Percentiles rank a stretch among this genome's conserved stretches.
phyloP scores from a whole-genome alignment of 768 basidiomycete genomes.

The Boletus subparvulus region DNA sequence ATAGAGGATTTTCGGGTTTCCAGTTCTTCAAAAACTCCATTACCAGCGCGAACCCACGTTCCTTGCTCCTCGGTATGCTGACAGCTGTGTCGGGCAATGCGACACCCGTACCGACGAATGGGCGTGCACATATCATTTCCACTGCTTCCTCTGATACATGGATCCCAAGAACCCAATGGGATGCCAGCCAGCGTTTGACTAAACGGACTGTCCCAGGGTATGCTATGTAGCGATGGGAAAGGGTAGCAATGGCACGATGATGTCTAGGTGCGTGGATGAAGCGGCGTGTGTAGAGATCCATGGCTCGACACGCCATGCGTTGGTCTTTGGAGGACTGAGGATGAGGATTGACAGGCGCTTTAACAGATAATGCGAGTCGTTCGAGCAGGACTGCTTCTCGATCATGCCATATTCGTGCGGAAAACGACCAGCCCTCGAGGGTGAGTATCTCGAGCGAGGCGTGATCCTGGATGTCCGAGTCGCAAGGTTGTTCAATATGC shows the following conservation, averaged over 20 bases:
- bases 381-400: constrained; percentile 80
- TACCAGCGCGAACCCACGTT: constrained; percentile 74
- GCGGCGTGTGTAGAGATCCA: constrained; percentile 59
- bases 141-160: constrained; percentile 77
- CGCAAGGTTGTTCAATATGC: constrained; percentile 51
- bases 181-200: constrained; percentile 88
- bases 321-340: constrained; percentile 39
- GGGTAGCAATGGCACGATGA: constrained; percentile 75
- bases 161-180: constrained; percentile 80
- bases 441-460: constrained; percentile 75
- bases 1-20: constrained; percentile 76
- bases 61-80: constrained; percentile 69
- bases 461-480: constrained; percentile 64
- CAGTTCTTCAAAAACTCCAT: constrained; percentile 76
- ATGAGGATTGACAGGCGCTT: constrained; percentile 11
- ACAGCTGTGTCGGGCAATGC: constrained; percentile 36
- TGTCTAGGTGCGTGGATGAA: constrained; percentile 84
- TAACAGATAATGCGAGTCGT: constrained; percentile 52
- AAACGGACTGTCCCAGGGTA: constrained; percentile 85
- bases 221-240: constrained; percentile 77
- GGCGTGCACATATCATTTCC: constrained; percentile 79
- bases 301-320: constrained; percentile 54
- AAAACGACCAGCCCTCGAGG: constrained; percentile 84
- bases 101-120: constrained; percentile 60
- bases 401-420: constrained; percentile 81